Base-by-base conservation (phyloP, 2,329 filamentous ascomycete species). In the Dryadomyces sulphureus region DNA sequence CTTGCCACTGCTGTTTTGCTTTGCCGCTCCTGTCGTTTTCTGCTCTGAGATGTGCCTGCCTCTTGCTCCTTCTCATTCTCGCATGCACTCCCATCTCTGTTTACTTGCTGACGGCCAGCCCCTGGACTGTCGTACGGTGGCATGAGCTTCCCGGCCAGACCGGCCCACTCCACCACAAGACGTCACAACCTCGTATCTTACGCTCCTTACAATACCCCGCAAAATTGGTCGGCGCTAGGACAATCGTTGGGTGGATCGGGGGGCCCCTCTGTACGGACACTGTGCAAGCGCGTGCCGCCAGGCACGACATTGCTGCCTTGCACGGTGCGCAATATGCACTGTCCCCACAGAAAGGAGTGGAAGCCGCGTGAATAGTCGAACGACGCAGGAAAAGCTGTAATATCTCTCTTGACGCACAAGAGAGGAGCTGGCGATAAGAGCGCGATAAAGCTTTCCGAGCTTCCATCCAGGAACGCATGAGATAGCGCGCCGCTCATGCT, bases 141-240 rank as follows among this genome's bases (percentile, higher is more conserved):
- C 41, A 43, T 25, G 41, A 42, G 41, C 41, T 35, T 27, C 22
- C 20, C 27, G 16, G 14, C 22, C 20, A 42, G 20, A 32, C 17
- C 41, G 19, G 25, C 41, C 41, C 41, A 30, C 19, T 30, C 41
- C 41, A 32, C 41, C 19, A 6, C 11, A 24, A 42, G 27, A 42
- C 41, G 41, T 42, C 41, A 42, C 41, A 30, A 32, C 16, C 24
- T 30, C 39, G 7, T 16, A 8, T 22, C 27, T 21, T 24, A n/a
- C 20, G 21, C 11, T 20, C 43, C 43, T 43, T 45, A 34, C 43
- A 30, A 43, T 49, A 49, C 48, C 48, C 48, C 48, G 48, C 48
- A 49, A 49, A 49, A 48, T 44, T 32, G 34, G 25, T 14, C 42
- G 8, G 17, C 38, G 38, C 38, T 41, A 41, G 22, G 12, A 25